Percentiles rank a stretch among this genome's conserved stretches.
phyloP scores from a whole-genome alignment of 2,329 filamentous ascomycete genomes.

The Pyricularia sp. region DNA sequence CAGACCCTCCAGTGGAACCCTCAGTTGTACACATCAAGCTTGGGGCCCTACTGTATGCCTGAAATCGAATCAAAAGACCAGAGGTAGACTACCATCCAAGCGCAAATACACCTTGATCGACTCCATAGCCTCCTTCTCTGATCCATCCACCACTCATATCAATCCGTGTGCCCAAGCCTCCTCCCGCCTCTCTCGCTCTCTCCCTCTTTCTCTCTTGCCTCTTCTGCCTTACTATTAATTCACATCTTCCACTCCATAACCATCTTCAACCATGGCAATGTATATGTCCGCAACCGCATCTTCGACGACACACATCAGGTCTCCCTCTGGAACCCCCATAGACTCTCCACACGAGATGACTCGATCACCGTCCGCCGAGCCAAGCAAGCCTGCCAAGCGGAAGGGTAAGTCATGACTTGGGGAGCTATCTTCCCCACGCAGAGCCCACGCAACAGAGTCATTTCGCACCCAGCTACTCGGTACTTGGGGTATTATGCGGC shows the following conservation, averaged over 20 bases:
- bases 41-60: slow-evolving; percentile 1
- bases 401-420: slow-evolving; percentile 28
- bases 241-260: background rate
- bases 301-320: slow-evolving; percentile 10
- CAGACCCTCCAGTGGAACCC: slow-evolving; percentile 5
- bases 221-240: background rate
- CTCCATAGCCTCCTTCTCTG: background rate
- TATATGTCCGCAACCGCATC: slow-evolving; percentile 10
- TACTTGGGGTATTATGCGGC: background rate
- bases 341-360: slow-evolving; percentile 20
- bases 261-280: background rate
- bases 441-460: background rate
- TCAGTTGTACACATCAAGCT: background rate
- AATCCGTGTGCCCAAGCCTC: background rate
- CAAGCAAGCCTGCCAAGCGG: slow-evolving; percentile 31
- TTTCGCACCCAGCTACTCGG: background rate
- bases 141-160: background rate
- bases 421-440: slow-evolving; percentile 2
- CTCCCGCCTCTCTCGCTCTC: background rate
- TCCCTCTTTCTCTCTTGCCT: background rate
- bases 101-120: background rate
- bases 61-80: slow-evolving; percentile 2
- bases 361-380: slow-evolving; percentile 33
- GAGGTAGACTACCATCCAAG: slow-evolving; percentile 1
- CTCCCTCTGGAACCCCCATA: slow-evolving; percentile 11